phyloP scores from a whole-genome alignment of 2,329 filamentous ascomycete genomes.

The Sporothrix curviconia region DNA sequence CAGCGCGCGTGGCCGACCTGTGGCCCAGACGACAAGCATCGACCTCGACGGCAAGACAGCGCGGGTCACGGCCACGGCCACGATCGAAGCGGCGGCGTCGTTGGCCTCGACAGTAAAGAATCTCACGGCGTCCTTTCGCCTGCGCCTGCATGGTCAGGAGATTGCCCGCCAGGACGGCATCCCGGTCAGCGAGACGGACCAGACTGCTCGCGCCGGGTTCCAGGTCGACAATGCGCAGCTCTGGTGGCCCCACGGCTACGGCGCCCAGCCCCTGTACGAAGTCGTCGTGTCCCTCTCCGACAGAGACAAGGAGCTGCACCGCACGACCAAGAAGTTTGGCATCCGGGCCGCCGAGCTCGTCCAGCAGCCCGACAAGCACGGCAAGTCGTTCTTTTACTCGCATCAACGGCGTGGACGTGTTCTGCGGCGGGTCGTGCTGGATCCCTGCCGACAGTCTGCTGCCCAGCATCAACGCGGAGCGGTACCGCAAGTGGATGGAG shows the following conservation, averaged over 20 bases:
- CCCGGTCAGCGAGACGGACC: constrained; percentile 19
- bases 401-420: constrained; percentile 69
- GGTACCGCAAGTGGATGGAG: constrained; percentile 67
- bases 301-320: constrained; percentile 39
- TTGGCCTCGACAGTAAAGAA: neutral
- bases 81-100: constrained; percentile 50
- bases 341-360: constrained; percentile 60
- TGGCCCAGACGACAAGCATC: constrained; percentile 53
- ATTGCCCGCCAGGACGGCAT: neutral
- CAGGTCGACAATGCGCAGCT: constrained; percentile 56
- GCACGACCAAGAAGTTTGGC: constrained; percentile 56
- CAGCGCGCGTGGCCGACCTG: constrained; percentile 56
- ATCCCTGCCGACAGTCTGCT: constrained; percentile 78
- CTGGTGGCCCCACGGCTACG: constrained; percentile 75
- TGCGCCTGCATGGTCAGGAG: neutral
- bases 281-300: constrained; percentile 53
- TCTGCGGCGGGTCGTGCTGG: constrained; percentile 80
- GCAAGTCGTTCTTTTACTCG: constrained; percentile 73
- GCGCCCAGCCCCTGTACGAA: constrained; percentile 65
- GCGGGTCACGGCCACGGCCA: constrained; percentile 45
- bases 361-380: constrained; percentile 55
- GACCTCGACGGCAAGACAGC: constrained; percentile 54
- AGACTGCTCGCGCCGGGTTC: constrained; percentile 43
- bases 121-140: neutral
- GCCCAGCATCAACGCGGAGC: constrained; percentile 58